Evolutionary conservation across 306 rosid species (phyloP), one percentile per base, ranked within the genome.

Genomic region (Coriaria nepalensis): DNA sequence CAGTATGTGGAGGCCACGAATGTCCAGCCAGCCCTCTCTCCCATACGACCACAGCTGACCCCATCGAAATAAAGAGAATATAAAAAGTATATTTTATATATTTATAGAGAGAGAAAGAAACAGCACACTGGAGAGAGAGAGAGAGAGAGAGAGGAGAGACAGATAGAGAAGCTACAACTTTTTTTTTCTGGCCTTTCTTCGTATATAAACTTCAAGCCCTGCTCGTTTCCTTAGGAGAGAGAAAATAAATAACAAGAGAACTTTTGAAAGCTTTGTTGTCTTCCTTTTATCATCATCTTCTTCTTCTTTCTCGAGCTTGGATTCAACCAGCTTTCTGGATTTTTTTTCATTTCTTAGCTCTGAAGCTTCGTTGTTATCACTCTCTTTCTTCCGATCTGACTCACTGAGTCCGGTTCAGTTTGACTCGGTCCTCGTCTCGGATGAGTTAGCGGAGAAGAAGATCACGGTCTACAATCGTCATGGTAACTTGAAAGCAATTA

Each of bases 401-500:
- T 74, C 71, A 52, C 75, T 35, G 79, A 73, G 81, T 73, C 61
- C 42, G 35, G 60, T 58, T 68, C 63, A 10, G 10, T 68, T 49
- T 55, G 50, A 57, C 77, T 69, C 76, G 61, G 66, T 14, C 33
- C 52, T 49, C 29, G 53, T 59, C 71, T 84, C 74, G 96, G 96
- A 92, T 92, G 99, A 82, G 83, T 66, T 85, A 77, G 78, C 56
- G 43, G 65, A 20, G 67, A 67, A 20, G 67, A 67, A 59, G 81
- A 78, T 82, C 87, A 70, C 74, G 13, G 66, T 59, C 71, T 64
- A 62, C 71, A 71, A 75, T 79, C 82, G 71, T 73, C 80, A 92
- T 92, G 99, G 99, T 92, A 86, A 74, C 34, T 50, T 49, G 32
- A 47, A 35, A 33, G 37, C 13, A 43, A 13, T 13, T 11, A 32